Evolutionary conservation across 2,329 filamentous ascomycete genomes (phyloP).

Genomic region (Akanthomyces lecanii): DNA sequence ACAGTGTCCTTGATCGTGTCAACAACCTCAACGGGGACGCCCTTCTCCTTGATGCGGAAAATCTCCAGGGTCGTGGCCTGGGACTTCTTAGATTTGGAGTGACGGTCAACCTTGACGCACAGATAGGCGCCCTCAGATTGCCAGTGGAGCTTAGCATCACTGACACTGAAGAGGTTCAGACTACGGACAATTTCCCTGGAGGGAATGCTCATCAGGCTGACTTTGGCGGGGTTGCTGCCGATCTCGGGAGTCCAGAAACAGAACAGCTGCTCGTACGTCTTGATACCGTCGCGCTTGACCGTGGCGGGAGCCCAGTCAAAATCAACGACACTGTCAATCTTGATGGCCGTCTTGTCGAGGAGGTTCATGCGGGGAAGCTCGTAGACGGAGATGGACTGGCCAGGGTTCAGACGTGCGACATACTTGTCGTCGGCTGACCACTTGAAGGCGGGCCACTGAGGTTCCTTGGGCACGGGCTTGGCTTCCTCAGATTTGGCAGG

Average conservation of each 20-base stretch:
- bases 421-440: conserved; percentile 98
- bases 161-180: conserved; percentile 95
- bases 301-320: conserved; percentile 95
- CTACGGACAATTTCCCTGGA: conserved; percentile 92
- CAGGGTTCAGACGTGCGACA: conserved; percentile 84
- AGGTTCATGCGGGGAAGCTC: conserved; percentile 86
- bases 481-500: conserved; percentile 54
- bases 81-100: conserved; percentile 99
- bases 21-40: conserved; percentile 95
- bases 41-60: conserved; percentile 96
- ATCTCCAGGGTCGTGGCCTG: conserved; percentile 96
- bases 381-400: conserved; percentile 85
- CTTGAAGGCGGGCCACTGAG: conserved; percentile 94
- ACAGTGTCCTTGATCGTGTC: conserved; percentile 98
- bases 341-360: conserved; percentile 85
- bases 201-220: conserved; percentile 92
- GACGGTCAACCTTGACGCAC: conserved; percentile 96
- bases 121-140: conserved; percentile 91
- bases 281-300: conserved; percentile 76
- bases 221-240: conserved; percentile 95
- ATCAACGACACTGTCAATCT: conserved; percentile 94
- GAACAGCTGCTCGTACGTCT: conserved; percentile 91
- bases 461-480: conserved; percentile 77
- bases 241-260: conserved; percentile 99
- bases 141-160: conserved; percentile 97